A percentile compares a stretch with the other conserved stretches of the same genome.
Conservation (phyloP, 345 rosid genomes). For the Arabis hirsuta region DNA sequence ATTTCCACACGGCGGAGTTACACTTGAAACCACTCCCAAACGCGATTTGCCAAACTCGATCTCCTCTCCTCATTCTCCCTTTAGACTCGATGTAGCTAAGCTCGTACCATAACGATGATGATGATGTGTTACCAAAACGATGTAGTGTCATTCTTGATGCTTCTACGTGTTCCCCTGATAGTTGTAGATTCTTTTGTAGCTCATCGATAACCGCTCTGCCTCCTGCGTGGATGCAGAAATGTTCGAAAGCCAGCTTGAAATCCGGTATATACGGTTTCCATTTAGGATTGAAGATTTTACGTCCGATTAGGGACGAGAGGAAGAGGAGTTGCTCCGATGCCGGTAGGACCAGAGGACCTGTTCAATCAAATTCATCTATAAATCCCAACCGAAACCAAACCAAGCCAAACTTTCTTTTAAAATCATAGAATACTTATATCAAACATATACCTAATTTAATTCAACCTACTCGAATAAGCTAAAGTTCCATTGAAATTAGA, state of each 20-base stretch:
- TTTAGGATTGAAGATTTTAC: slow-evolving; percentile 65
- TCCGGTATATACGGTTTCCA: slow-evolving; percentile 85
- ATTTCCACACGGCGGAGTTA: slow-evolving; percentile 91
- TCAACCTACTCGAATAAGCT: slow-evolving; percentile 13
- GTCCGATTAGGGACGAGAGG: slow-evolving; percentile 59
- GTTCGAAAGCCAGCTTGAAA: slow-evolving; percentile 88
- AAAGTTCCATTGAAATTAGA: neutral
- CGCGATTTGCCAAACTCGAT: slow-evolving; percentile 81
- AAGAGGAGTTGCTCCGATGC: slow-evolving; percentile 80
- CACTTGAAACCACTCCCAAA: slow-evolving; percentile 96
- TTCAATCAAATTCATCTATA: slow-evolving; percentile 15
- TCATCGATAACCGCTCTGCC: slow-evolving; percentile 90
- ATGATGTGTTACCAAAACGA: slow-evolving; percentile 87
- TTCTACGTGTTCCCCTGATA: slow-evolving; percentile 73
- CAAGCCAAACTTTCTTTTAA: neutral
- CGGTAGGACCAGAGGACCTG: slow-evolving; percentile 68
- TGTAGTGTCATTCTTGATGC: slow-evolving; percentile 87
- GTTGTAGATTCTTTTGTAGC: slow-evolving; percentile 73
- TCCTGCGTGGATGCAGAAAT: slow-evolving; percentile 93
- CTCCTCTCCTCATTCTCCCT: slow-evolving; percentile 76
- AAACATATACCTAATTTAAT: neutral
- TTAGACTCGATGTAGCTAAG: slow-evolving; percentile 74
- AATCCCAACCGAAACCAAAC: neutral
- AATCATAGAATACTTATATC: neutral
- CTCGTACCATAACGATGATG: slow-evolving; percentile 87